These are phyloP conservation scores for Candida sakaeoensis DNA, from an alignment of 805 yeast genomes.

Conservation along the genomic window DNA sequence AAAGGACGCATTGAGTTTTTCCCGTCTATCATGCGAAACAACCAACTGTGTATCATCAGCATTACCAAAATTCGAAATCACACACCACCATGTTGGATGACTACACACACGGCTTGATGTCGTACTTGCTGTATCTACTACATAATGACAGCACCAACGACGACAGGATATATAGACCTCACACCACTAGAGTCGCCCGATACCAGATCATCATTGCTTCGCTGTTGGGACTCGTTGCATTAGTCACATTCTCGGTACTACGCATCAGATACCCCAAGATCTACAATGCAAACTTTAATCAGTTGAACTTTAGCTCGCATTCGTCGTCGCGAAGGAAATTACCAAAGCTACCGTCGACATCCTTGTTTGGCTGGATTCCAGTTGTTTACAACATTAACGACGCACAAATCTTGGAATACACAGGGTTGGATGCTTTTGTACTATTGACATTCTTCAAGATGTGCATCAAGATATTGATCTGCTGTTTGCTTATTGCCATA, in stretches of 20 bases:
- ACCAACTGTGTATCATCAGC: no score
- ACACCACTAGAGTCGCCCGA: slow-evolving; percentile 54
- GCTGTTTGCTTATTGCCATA: slow-evolving; percentile 67
- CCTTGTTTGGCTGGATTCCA: slow-evolving; percentile 80
- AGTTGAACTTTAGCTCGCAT: slow-evolving; percentile 41
- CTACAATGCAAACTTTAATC: slow-evolving; percentile 73
- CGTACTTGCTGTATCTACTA: slow-evolving; percentile 1
- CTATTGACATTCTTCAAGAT: slow-evolving; percentile 87
- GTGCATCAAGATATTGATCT: slow-evolving; percentile 66
- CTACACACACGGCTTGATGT: not conserved
- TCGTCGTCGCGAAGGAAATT: slow-evolving; percentile 45
- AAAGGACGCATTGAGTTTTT: no score
- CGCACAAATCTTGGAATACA: slow-evolving; percentile 74
- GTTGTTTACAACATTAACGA: slow-evolving; percentile 64
- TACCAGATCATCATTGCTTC: slow-evolving; percentile 74
- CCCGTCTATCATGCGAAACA: no score
- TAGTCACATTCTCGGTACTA: slow-evolving; percentile 64
- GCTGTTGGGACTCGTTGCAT: slow-evolving; percentile 63
- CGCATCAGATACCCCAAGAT: slow-evolving; percentile 74
- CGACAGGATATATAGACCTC: slow-evolving; percentile 17
- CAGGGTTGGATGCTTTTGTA: slow-evolving; percentile 93
- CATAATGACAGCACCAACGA: slow-evolving; percentile 7
- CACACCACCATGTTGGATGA: not conserved
- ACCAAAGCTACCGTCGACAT: slow-evolving; percentile 53
- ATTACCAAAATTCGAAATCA: no score